These are phyloP conservation scores for Huntiella decipiens DNA, from an alignment of 2,329 filamentous ascomycete genomes.

Conservation along the genomic window DNA sequence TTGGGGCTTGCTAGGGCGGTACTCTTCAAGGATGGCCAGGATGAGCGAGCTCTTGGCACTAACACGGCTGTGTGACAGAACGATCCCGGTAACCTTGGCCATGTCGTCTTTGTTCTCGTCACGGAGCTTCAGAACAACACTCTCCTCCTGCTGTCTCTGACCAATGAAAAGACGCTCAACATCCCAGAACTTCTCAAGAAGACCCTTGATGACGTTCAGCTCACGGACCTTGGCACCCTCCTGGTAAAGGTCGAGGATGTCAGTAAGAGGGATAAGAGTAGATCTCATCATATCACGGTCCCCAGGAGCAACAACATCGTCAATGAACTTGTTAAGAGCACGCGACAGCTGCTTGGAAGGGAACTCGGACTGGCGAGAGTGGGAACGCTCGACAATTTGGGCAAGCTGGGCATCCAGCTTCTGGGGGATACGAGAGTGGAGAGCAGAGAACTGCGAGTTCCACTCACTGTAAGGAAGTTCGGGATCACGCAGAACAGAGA, in stretches of 20 bases:
- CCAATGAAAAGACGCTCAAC: slow-evolving; percentile 79
- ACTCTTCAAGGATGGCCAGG: slow-evolving; percentile 79
- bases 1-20: slow-evolving; percentile 83
- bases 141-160: slow-evolving; percentile 71
- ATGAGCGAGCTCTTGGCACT: slow-evolving; percentile 87
- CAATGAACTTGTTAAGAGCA: slow-evolving; percentile 70
- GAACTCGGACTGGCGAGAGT: slow-evolving; percentile 65
- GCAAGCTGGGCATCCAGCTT: slow-evolving; percentile 71
- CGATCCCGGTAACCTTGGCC: slow-evolving; percentile 63
- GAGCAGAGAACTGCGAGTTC: slow-evolving; percentile 83
- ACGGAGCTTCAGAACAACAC: slow-evolving; percentile 80
- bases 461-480: slow-evolving; percentile 94
- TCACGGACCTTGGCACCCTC: slow-evolving; percentile 87
- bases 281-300: slow-evolving; percentile 58
- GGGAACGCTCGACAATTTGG: slow-evolving; percentile 71
- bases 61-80: slow-evolving; percentile 84
- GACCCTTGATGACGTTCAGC: slow-evolving; percentile 56
- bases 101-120: slow-evolving; percentile 94
- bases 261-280: slow-evolving; percentile 55
- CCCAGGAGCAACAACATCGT: slow-evolving; percentile 56
- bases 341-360: slow-evolving; percentile 75
- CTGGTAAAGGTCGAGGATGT: slow-evolving; percentile 59
- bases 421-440: slow-evolving; percentile 94
- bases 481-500: slow-evolving; percentile 74
- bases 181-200: slow-evolving; percentile 66